A percentile compares a stretch with the other conserved stretches of the same genome.
phyloP scores from a whole-genome alignment of 2,329 filamentous ascomycete species.

The Aspergillus flavus region DNA sequence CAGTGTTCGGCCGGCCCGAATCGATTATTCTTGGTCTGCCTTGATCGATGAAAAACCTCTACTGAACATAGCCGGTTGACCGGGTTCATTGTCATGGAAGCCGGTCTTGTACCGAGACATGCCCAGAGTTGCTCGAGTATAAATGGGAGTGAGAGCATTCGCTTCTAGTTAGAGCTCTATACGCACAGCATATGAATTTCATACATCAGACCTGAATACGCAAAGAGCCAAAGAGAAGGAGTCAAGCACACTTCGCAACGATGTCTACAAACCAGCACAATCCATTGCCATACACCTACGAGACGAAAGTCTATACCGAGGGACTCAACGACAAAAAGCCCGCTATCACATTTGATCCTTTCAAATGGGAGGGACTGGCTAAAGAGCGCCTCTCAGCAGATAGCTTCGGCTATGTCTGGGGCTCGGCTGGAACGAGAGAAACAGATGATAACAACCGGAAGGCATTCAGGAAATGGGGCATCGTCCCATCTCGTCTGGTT shows the following conservation, averaged over 20 bases:
- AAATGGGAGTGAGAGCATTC: neutral
- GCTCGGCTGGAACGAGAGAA: conserved; percentile 51
- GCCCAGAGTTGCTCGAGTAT: neutral
- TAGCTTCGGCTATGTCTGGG: conserved; percentile 62
- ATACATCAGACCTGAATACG: neutral
- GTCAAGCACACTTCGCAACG: neutral
- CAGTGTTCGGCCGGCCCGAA: neutral
- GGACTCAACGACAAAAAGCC: conserved; percentile 52
- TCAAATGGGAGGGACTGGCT: conserved; percentile 57
- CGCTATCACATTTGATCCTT: conserved; percentile 58
- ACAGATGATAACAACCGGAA: conserved; percentile 33
- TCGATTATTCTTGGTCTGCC: neutral
- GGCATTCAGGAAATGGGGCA: conserved; percentile 34
- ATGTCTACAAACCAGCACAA: conserved; percentile 1
- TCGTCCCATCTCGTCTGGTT: conserved; percentile 29
- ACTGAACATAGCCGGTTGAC: neutral
- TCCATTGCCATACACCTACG: conserved; percentile 29
- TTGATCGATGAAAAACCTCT: neutral
- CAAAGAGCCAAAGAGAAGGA: neutral
- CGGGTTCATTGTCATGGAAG: neutral
- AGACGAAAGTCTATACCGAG: conserved; percentile 48
- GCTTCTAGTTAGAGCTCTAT: neutral
- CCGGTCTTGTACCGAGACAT: neutral
- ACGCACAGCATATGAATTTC: neutral
- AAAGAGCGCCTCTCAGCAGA: conserved; percentile 49